A percentile compares a stretch with the other conserved stretches of the same genome.
Evolutionary conservation across 345 rosid species (phyloP).

Genomic region (Viola odorata): DNA sequence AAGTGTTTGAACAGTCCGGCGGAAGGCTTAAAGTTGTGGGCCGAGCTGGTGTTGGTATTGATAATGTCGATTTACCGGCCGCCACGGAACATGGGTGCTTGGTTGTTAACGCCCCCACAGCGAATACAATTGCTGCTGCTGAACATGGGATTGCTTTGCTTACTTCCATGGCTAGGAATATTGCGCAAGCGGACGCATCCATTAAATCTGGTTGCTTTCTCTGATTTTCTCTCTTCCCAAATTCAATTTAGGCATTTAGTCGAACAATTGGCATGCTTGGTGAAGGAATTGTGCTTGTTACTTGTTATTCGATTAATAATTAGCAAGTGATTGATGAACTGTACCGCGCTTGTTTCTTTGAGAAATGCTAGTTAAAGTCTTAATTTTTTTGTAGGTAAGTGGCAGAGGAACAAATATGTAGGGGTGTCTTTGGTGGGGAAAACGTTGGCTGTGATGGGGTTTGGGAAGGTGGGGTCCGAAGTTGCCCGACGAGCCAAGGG

Average conservation of each 20-base stretch:
- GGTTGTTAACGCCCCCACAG: slow-evolving; percentile 20
- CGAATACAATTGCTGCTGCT: slow-evolving; percentile 19
- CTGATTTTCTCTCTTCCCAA: not conserved
- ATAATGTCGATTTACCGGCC: slow-evolving; percentile 19
- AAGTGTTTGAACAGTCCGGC: slow-evolving; percentile 16
- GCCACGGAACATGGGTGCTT: slow-evolving; percentile 22
- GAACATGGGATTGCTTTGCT: slow-evolving; percentile 21
- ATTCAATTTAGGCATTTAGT: slow-evolving; percentile 13
- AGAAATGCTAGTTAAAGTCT: too few species aligned
- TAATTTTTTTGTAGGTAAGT: slow-evolving; percentile 15
- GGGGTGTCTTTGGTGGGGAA: slow-evolving; percentile 27
- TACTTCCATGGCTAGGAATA: slow-evolving; percentile 18
- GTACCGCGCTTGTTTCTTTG: too few species aligned
- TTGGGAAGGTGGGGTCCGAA: slow-evolving; percentile 27
- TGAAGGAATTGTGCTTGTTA: too few species aligned
- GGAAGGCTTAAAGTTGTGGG: slow-evolving; percentile 22
- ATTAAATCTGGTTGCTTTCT: slow-evolving; percentile 12
- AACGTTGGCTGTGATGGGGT: slow-evolving; percentile 24
- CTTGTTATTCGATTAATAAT: too few species aligned
- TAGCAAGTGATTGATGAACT: too few species aligned
- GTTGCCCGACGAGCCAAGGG: slow-evolving; percentile 26
- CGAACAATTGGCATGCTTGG: slow-evolving; percentile 6
- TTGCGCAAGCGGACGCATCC: slow-evolving; percentile 18
- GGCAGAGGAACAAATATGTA: slow-evolving; percentile 23
- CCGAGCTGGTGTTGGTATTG: slow-evolving; percentile 22